Conservation (phyloP, 345 rosid genomes). For the Lumnitzera littorea region DNA sequence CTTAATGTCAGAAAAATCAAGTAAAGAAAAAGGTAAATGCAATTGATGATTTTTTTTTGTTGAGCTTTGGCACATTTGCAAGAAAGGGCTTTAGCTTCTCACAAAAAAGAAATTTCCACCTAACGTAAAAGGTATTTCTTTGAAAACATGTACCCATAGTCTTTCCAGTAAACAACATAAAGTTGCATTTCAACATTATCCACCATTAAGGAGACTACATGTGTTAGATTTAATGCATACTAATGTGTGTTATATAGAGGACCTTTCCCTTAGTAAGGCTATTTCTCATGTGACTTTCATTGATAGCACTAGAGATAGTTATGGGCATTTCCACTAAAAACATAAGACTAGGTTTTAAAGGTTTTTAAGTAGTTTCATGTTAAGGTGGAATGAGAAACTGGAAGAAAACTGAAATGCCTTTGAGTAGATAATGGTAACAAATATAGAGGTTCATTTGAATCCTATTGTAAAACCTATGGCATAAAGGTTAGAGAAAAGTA, state of each 20-base stretch:
- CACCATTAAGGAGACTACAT: neutral
- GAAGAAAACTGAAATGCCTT: neutral
- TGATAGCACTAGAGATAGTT: neutral
- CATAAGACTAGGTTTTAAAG: neutral
- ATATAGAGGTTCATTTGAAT: neutral
- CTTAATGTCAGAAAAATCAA: neutral
- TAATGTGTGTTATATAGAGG: neutral
- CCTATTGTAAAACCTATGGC: constrained; percentile 36
- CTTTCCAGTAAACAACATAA: neutral
- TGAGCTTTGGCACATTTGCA: neutral
- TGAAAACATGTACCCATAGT: neutral
- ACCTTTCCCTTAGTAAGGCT: neutral
- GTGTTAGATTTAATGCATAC: neutral
- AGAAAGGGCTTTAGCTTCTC: neutral
- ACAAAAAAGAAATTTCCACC: no score
- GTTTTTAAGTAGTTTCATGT: neutral
- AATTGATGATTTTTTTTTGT: neutral
- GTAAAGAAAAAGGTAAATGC: neutral
- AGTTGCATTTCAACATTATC: neutral
- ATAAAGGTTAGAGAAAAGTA: constrained; percentile 1
- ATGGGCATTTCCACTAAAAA: neutral
- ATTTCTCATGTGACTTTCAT: neutral
- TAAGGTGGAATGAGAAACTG: neutral
- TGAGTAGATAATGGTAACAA: neutral
- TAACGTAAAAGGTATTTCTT: neutral